These are phyloP conservation scores for Jacaranda mimosifolia DNA, from an alignment of 257 asterid genomes.

Conservation along the genomic window DNA sequence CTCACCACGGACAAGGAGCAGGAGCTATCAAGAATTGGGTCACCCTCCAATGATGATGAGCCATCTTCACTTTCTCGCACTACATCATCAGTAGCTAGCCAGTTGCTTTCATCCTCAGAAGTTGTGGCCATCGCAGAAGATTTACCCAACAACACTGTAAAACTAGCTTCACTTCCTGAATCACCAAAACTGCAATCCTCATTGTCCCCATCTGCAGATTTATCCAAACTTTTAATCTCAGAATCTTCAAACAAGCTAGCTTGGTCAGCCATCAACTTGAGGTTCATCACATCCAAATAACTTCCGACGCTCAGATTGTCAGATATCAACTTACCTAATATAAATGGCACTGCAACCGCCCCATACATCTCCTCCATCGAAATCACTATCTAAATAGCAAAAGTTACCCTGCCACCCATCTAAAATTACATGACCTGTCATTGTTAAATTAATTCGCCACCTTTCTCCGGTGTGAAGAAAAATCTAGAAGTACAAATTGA, in stretches of 20 bases:
- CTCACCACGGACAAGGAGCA: slow-evolving; percentile 84
- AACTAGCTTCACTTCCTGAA: slow-evolving; percentile 49
- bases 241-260: slow-evolving; percentile 46
- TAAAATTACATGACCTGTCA: slow-evolving; percentile 58
- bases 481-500: slow-evolving; percentile 37
- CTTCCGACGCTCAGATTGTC: slow-evolving; percentile 43
- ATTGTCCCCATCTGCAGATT: slow-evolving; percentile 43
- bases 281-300: slow-evolving; percentile 54
- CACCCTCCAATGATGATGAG: slow-evolving; percentile 63
- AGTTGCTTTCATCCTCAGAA: slow-evolving; percentile 49
- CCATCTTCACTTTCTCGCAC: slow-evolving; percentile 69
- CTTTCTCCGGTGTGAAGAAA: slow-evolving; percentile 43
- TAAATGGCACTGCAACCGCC: slow-evolving; percentile 68
- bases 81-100: slow-evolving; percentile 51
- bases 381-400: slow-evolving; percentile 53
- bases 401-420: slow-evolving; percentile 56
- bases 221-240: slow-evolving; percentile 42
- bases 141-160: slow-evolving; percentile 35
- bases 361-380: slow-evolving; percentile 61
- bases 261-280: slow-evolving; percentile 51
- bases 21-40: slow-evolving; percentile 55
- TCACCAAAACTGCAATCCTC: slow-evolving; percentile 48
- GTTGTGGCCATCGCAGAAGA: slow-evolving; percentile 39
- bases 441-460: slow-evolving; percentile 56
- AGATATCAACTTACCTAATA: slow-evolving; percentile 56